Evolutionary conservation across 495 filamentous ascomycete species (phyloP), one percentile per base, ranked within the genome.

Genomic region (Cairneyella variabilis): DNA sequence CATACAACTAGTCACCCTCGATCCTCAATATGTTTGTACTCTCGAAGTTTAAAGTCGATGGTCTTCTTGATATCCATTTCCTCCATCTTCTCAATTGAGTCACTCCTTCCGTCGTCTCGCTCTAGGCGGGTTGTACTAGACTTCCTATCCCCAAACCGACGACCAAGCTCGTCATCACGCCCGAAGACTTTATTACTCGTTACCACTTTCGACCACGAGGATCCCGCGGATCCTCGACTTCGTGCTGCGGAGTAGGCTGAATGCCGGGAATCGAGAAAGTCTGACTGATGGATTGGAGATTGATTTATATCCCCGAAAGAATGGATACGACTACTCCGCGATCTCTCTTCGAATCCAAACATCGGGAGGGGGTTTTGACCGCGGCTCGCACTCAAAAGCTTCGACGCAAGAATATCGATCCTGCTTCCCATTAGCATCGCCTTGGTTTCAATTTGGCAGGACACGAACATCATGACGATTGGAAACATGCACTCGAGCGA

Each of bases 401-500:
- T 56, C 28, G 57, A 55, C 18, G 57, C 43, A 5, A 59, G 57
- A 32, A 59, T 56, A 18, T 59, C 57, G 44, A 59, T 59, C n/a
- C 57, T 59, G 18, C 18, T 9, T n/a, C 9, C 37, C n/a, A n/a
- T n/a, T n/a, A 52, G 14, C 3, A 22, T 16, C 8, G 12, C 18
- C 25, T 41, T 51, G 36, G 28, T 46, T 8, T 37, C n/a, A 23
- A 17, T 18, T 43, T 23, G 40, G 12, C 37, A 43, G 18, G 17
- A 8, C 8, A 43, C 40, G 16, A 8, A 48, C 44, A 51, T 46
- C 61, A 65, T 51, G 3, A 65, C 47, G 2, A 65, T 22, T 9
- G 63, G 63, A 49, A 65, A 65, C 17, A 65, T 44, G 40, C 63
- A 65, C 38, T 65, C 61, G n/a, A 62, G 53, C 0, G 61, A 56